These are phyloP conservation scores for Lanzia echinophila DNA, from an alignment of 2,329 filamentous ascomycete species.

Conservation along the genomic window DNA sequence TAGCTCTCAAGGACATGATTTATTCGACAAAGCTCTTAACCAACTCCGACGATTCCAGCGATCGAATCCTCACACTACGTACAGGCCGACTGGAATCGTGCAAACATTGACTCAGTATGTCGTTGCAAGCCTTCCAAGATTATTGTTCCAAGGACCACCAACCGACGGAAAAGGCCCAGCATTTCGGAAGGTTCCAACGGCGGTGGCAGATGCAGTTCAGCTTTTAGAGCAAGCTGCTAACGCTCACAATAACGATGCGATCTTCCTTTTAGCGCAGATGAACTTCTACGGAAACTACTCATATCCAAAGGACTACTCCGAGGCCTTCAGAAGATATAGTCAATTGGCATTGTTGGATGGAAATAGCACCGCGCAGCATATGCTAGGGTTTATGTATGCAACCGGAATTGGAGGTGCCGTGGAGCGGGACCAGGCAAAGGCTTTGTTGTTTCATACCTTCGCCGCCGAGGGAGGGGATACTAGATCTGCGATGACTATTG, in stretches of 20 bases:
- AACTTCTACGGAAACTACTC: conserved; percentile 96
- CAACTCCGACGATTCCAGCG: conserved; percentile 29
- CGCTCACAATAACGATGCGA: conserved; percentile 64
- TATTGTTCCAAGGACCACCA: conserved; percentile 58
- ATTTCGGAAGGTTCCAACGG: conserved; percentile 38
- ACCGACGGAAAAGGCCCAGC: conserved; percentile 14
- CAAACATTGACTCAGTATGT: conserved; percentile 53
- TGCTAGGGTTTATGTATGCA: conserved; percentile 93
- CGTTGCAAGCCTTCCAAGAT: conserved; percentile 52
- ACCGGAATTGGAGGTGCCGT: conserved; percentile 82
- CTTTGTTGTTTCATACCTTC: conserved; percentile 89
- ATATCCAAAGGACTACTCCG: conserved; percentile 72
- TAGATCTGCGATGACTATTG: conserved; percentile 88
- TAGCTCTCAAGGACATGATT: conserved; percentile 23
- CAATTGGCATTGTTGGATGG: conserved; percentile 69
- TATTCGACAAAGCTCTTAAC: conserved; percentile 32
- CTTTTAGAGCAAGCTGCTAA: conserved; percentile 53
- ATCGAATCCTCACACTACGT: conserved; percentile 23
- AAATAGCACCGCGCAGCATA: conserved; percentile 89
- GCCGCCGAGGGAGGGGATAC: conserved; percentile 79
- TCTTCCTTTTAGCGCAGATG: conserved; percentile 85
- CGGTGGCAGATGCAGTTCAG: conserved; percentile 50
- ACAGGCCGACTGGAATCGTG: conserved; percentile 51
- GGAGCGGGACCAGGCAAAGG: conserved; percentile 80
- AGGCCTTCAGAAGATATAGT: conserved; percentile 76